Base-by-base conservation (phyloP, 345 rosid species). In the Brassica incana region DNA sequence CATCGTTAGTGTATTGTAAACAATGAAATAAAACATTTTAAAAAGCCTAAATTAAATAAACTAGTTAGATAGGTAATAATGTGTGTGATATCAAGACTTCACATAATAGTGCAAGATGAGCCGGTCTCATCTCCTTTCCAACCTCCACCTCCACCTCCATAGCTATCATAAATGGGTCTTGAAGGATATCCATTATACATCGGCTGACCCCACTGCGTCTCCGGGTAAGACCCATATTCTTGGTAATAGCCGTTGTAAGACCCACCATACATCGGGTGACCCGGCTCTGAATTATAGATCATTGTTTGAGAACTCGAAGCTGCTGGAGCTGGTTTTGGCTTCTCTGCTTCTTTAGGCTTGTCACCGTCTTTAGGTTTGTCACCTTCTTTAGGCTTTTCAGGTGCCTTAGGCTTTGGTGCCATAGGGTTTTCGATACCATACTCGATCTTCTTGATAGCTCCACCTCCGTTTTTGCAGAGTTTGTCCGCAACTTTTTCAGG, bases 381-480 rank as follows among this genome's bases (percentile, higher is more conserved):
- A 33, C 29, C 25, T 16, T 77, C 69, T 27, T 35, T 63, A 36
- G 75, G 60, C 65, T 74, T 80, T 3, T 71, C 82, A 0, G 77
- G 18, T 10, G 14, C 67, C 58, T 27, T 68, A 5, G 67, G 25
- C 30, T 72, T 78, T 8, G 32, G 33, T 2, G 61, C 48, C 15
- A 12, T 1, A 8, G 67, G 45, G 33, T 83, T 75, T 0, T 50
- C 59, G 76, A 68, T 69, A 73, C 64, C 65, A 61, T 77, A 80
- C 33, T 81, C 81, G 18, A 91, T 85, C 50, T 80, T 69, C 76
- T 78, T 63, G 40, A 90, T 83, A 12, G 81, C 14, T 1, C 85
- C 84, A 11, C 84, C 86, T 2, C 89, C 91, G 76, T 84, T 86
- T 70, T 77, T 50, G 65, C 83, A 81, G 4, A 91, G 69, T 71